Base-by-base conservation (phyloP, 371 early-diverging fungal species). In the Basidiobolus meristosporus region DNA sequence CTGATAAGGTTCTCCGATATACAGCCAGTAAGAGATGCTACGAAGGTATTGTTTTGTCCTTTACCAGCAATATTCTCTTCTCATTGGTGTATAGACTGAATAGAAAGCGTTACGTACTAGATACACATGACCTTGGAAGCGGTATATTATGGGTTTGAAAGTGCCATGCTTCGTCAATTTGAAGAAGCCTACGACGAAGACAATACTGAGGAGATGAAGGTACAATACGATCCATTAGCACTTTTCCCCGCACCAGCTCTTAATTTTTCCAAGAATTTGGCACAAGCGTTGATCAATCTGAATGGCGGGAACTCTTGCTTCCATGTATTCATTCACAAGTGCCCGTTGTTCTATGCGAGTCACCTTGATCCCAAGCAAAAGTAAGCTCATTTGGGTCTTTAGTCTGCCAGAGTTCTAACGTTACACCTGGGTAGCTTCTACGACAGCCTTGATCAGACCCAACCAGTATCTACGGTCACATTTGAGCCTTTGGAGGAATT, bases 331-430 rank as follows among this genome's bases (percentile, higher is more conserved):
- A 70, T 85, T 33, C 80, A 85, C 30, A 88, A 85, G 48, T 77
- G 81, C 43, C 79, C 76, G 21, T 70, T 88, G 21, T 88, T 88
- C 44, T 88, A 73, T 51, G 88, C 85, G 51, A 77, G 80, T 39
- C 65, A 65, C 6, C 68, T 62, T 31, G 62, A 65, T 36, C 63
- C 71, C 11, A 58, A 66, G 35, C 72, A 68, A 39, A 74, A 70
- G 40, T 63, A 65, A 35, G 54, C 51, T 68, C 67, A 58, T 42
- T 56, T 42, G 20, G 15, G 3, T 11, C 31, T 4, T 23, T 7
- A 16, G 26, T 28, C 12, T n/a, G 26, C 26, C 26, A 39, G n/a
- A 23, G 7, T 6, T 16, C n/a, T 38, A n/a, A n/a, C 7, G 21
- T 16, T 21, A 11, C 12, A 17, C 14, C 2, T 4, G n/a, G 26